Percentiles rank a stretch among this genome's conserved stretches.
Conservation (phyloP, 1,284 basidiomycete species). For the Rhodotorula sp. region DNA sequence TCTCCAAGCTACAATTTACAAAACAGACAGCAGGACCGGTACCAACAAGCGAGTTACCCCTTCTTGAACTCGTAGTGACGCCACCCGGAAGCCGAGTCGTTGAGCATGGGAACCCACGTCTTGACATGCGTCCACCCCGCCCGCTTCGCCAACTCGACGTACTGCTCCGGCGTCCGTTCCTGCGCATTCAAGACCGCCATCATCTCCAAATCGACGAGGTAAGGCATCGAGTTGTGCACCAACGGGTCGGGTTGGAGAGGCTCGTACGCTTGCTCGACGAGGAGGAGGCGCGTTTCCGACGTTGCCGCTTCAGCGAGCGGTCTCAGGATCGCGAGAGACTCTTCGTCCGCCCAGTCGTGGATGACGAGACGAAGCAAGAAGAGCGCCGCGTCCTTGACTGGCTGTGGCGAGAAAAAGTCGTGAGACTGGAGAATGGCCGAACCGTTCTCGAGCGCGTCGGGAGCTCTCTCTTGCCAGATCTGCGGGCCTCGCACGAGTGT, state of each 20-base stretch:
- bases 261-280: conserved; percentile 49
- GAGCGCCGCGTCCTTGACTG: conserved; percentile 53
- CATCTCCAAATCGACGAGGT: conserved; percentile 26
- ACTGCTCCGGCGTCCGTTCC: conserved; percentile 25
- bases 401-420: conserved; percentile 56
- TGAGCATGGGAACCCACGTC: neutral
- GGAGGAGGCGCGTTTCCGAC: conserved; percentile 47
- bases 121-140: conserved; percentile 16
- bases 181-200: conserved; percentile 10
- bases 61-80: neutral
- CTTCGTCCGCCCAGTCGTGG: conserved; percentile 51
- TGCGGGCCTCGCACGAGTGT: conserved; percentile 13
- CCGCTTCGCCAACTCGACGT: neutral
- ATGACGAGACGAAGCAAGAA: conserved; percentile 53
- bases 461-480: conserved; percentile 64
- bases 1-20: too few relatives aligned
- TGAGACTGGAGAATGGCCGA: conserved; percentile 61
- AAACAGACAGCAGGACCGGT: neutral
- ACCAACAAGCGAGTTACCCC: neutral
- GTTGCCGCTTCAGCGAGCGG: conserved; percentile 46
- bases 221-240: conserved; percentile 8
- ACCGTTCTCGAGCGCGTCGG: conserved; percentile 61
- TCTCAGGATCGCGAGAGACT: conserved; percentile 45
- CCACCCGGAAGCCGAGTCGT: neutral
- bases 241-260: conserved; percentile 8